phyloP scores from a whole-genome alignment of 768 basidiomycete species.

The Psilocybe azurescens region DNA sequence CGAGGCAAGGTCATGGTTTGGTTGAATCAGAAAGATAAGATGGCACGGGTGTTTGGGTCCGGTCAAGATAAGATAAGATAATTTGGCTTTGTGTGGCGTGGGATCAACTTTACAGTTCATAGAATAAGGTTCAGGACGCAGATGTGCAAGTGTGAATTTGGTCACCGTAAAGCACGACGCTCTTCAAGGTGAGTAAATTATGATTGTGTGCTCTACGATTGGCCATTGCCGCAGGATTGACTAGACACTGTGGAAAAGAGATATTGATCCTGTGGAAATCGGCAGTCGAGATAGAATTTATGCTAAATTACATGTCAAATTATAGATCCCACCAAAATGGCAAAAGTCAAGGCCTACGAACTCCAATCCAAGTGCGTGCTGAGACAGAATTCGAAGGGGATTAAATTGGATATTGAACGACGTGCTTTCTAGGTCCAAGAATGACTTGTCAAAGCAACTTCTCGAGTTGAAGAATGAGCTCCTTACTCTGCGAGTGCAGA shows the following conservation, averaged over 20 bases:
- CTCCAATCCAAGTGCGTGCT: slow-evolving; percentile 88
- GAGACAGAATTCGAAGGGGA: background rate
- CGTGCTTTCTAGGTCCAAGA: slow-evolving; percentile 76
- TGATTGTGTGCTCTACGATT: slow-evolving; percentile 21
- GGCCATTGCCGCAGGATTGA: slow-evolving; percentile 9
- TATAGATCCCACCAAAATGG: slow-evolving; percentile 62
- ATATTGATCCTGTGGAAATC: background rate
- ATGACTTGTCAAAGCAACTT: slow-evolving; percentile 95
- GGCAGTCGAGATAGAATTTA: slow-evolving; percentile 6
- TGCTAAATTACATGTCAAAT: slow-evolving; percentile 13
- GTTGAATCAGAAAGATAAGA: slow-evolving; percentile 16
- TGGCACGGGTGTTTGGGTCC: background rate
- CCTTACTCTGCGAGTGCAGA: slow-evolving; percentile 92
- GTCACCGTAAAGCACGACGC: slow-evolving; percentile 45
- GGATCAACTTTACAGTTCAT: slow-evolving; percentile 47
- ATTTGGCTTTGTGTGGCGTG: slow-evolving; percentile 29
- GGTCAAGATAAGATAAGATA: slow-evolving; percentile 36
- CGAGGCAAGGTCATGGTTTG: slow-evolving; percentile 39
- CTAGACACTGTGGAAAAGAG: background rate
- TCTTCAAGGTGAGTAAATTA: slow-evolving; percentile 47
- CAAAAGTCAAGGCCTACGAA: slow-evolving; percentile 96
- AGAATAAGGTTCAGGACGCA: slow-evolving; percentile 51
- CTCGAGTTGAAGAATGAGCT: slow-evolving; percentile 96
- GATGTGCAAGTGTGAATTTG: slow-evolving; percentile 32
- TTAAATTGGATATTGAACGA: slow-evolving; percentile 18